These are phyloP conservation scores for Mycena indigotica DNA, from an alignment of 768 basidiomycete species.

Conservation along the genomic window DNA sequence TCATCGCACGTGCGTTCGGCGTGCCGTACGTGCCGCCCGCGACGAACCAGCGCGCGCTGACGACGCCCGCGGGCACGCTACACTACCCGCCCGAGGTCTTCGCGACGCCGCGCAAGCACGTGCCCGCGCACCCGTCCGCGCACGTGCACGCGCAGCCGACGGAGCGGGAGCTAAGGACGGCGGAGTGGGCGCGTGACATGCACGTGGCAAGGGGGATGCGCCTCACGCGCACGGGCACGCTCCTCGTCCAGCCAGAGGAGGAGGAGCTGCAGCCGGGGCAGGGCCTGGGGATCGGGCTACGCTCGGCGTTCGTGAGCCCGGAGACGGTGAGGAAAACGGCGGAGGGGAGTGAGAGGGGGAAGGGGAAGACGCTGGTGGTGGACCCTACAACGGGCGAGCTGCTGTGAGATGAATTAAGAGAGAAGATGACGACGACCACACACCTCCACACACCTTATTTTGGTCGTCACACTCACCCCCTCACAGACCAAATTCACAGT, in stretches of 20 bases:
- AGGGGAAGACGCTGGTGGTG: neutral
- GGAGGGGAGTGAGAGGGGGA: neutral
- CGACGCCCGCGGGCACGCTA: neutral
- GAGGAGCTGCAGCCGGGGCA: neutral
- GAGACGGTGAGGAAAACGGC: neutral
- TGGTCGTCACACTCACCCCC: too few relatives aligned
- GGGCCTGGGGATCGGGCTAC: neutral
- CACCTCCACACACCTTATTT: too few relatives aligned
- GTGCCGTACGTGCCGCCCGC: neutral
- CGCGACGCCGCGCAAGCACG: neutral
- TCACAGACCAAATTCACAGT: too few relatives aligned
- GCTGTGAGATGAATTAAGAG: too few relatives aligned
- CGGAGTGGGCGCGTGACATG: neutral
- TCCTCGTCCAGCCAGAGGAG: neutral
- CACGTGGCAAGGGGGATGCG: neutral
- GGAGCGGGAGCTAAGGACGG: neutral
- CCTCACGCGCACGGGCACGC: neutral
- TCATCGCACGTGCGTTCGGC: neutral
- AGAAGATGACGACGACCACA: too few relatives aligned
- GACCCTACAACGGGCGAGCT: neutral
- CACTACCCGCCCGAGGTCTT: neutral
- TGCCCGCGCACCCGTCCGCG: neutral
- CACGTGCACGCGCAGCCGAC: neutral
- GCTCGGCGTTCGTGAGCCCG: neutral
- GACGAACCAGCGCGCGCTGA: neutral